Conservation (phyloP, 1,284 basidiomycete genomes). For the Phenoliferia sp. region DNA sequence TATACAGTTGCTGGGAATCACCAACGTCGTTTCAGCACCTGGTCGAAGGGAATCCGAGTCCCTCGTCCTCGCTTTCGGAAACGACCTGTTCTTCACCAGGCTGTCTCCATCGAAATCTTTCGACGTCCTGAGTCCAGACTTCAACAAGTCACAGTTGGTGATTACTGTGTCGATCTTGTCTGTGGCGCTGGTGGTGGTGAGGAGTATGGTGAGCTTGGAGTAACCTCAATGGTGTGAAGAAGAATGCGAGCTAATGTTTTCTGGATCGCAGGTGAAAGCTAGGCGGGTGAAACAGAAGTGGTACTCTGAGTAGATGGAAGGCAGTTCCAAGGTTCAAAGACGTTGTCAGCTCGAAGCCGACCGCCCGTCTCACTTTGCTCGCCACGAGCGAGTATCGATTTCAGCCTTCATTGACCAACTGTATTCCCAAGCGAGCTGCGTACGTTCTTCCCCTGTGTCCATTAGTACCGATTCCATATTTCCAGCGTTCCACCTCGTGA, state of each 20-base stretch:
- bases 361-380: too few species aligned
- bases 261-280: background rate
- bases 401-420: too few species aligned
- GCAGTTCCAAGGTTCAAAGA: too few species aligned
- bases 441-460: too few species aligned
- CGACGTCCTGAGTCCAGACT: slow-evolving; percentile 82
- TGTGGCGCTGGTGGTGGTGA: slow-evolving; percentile 67
- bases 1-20: background rate
- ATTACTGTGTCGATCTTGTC: slow-evolving; percentile 70
- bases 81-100: slow-evolving; percentile 81
- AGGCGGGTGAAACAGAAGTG: background rate
- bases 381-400: too few species aligned
- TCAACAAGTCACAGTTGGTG: slow-evolving; percentile 90
- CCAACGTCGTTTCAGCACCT: slow-evolving; percentile 43
- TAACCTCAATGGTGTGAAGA: background rate
- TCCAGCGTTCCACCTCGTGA: too few species aligned
- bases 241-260: too few species aligned
- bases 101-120: slow-evolving; percentile 84
- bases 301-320: background rate
- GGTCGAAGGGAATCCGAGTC: slow-evolving; percentile 87
- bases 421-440: too few species aligned
- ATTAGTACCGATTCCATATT: too few species aligned
- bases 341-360: too few species aligned
- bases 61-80: slow-evolving; percentile 76
- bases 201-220: slow-evolving; percentile 36